Evolutionary conservation across 2,329 filamentous ascomycete species (phyloP).

Genomic region (Cladophialophora immunda): DNA sequence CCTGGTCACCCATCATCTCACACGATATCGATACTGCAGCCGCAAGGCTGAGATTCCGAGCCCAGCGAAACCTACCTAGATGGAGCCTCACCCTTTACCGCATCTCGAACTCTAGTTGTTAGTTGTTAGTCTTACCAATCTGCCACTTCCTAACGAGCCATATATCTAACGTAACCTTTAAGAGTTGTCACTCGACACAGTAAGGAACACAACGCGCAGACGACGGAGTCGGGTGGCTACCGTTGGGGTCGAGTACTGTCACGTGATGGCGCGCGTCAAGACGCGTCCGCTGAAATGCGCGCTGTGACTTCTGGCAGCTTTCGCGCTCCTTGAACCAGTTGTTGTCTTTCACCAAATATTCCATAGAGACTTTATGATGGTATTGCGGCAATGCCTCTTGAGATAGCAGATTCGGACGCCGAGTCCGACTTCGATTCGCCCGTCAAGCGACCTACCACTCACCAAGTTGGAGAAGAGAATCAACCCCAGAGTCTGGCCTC

Average conservation of each 20-base stretch:
- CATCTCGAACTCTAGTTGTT: neutral
- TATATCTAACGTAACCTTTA: neutral
- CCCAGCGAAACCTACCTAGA: neutral
- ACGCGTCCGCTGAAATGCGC: neutral
- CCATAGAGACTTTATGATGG: slow-evolving; percentile 2
- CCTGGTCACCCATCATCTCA: neutral
- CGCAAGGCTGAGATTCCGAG: slow-evolving; percentile 2
- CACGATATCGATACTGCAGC: neutral
- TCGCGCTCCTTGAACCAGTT: neutral
- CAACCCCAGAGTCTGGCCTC: slow-evolving; percentile 17
- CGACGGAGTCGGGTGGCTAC: no score
- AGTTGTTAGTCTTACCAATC: neutral
- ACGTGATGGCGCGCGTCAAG: neutral
- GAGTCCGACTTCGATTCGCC: slow-evolving; percentile 37
- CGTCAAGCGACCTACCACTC: slow-evolving; percentile 4
- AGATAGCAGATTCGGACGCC: slow-evolving; percentile 41
- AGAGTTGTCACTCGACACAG: no score
- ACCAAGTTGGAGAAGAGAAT: neutral
- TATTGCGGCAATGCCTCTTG: slow-evolving; percentile 31
- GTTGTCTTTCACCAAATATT: neutral
- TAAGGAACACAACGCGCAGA: no score
- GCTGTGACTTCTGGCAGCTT: neutral
- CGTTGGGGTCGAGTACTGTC: neutral
- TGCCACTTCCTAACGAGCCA: neutral
- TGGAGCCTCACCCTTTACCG: neutral